phyloP scores from a whole-genome alignment of 768 basidiomycete species.

The Tricholoma terreum region DNA sequence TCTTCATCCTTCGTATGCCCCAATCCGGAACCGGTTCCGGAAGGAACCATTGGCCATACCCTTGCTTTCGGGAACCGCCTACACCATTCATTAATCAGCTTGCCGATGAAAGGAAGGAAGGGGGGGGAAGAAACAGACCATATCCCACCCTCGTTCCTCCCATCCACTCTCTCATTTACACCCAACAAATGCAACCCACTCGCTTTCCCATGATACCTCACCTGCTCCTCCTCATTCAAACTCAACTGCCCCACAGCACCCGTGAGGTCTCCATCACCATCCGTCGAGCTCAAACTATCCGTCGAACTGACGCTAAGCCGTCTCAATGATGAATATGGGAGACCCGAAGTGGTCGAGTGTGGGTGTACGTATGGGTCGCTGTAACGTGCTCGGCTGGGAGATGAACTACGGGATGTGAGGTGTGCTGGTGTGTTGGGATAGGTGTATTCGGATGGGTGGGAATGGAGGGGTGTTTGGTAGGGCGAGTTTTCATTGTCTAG shows the following conservation, averaged over 20 bases:
- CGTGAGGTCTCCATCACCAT: slow-evolving; percentile 42
- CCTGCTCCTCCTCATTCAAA: slow-evolving; percentile 82
- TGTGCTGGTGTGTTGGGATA: too few species aligned
- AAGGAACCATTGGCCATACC: slow-evolving; percentile 74
- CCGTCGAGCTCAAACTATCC: slow-evolving; percentile 28
- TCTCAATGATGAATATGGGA: too few species aligned
- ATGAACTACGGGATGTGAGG: too few species aligned
- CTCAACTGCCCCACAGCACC: slow-evolving; percentile 84
- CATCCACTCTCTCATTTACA: slow-evolving; percentile 55
- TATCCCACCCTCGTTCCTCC: slow-evolving; percentile 71
- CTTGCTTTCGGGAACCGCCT: slow-evolving; percentile 85
- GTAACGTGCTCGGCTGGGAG: too few species aligned
- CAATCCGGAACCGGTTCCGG: slow-evolving; percentile 19
- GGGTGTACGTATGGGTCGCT: too few species aligned
- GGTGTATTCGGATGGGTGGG: neutral
- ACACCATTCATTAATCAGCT: too few species aligned
- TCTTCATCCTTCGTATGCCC: slow-evolving; percentile 21
- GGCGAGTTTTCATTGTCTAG: slow-evolving; percentile 26
- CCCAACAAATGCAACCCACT: slow-evolving; percentile 77
- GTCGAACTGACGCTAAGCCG: slow-evolving; percentile 29
- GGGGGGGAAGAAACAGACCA: slow-evolving; percentile 55
- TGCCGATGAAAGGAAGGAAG: too few species aligned
- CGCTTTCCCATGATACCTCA: slow-evolving; percentile 84
- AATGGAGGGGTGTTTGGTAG: slow-evolving; percentile 21
- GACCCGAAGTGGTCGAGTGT: too few species aligned